phyloP scores from a whole-genome alignment of 129 eudicot species.

The Flaveria ramosissima region DNA sequence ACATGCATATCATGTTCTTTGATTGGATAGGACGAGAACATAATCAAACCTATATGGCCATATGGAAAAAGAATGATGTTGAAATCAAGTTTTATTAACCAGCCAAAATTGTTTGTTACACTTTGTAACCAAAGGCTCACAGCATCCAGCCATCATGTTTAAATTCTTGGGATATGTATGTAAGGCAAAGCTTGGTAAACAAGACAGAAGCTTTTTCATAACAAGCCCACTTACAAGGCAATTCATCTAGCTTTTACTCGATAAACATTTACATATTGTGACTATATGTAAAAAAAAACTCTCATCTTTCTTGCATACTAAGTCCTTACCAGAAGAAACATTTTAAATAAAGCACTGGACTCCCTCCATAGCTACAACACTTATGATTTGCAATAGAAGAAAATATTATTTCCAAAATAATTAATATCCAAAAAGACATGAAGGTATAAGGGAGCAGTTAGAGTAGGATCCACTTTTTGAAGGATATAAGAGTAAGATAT shows the following conservation, averaged over 20 bases:
- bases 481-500: neutral
- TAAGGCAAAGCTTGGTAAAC: neutral
- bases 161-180: neutral
- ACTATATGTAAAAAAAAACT: neutral
- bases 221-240: neutral
- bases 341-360: slow-evolving; percentile 8
- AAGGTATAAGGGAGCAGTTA: neutral
- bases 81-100: neutral
- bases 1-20: slow-evolving; percentile 3
- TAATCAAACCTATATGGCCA: neutral
- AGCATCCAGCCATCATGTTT: neutral
- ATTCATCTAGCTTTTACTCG: neutral
- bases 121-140: slow-evolving; percentile 5
- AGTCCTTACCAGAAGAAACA: neutral
- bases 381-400: slow-evolving; percentile 17
- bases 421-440: slow-evolving; percentile 6
- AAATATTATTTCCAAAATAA: neutral
- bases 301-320: neutral
- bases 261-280: neutral
- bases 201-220: neutral
- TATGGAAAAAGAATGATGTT: neutral
- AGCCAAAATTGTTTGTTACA: neutral
- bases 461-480: neutral
- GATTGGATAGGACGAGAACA: neutral
- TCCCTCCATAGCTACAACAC: slow-evolving; percentile 11